Base-by-base conservation (phyloP, 2,329 filamentous ascomycete species). In the Colletotrichum phormii region DNA sequence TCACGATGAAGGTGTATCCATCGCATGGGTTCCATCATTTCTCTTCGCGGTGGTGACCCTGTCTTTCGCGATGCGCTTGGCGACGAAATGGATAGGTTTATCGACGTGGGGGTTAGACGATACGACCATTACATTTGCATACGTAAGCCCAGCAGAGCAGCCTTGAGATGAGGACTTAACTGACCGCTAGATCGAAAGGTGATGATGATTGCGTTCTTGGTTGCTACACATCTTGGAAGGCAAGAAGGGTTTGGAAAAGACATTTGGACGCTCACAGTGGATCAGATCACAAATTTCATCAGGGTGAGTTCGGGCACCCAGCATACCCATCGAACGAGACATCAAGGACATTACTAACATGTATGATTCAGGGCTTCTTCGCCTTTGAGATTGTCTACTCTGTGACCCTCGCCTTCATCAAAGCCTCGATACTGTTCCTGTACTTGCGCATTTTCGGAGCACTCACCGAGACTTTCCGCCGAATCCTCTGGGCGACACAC, bases 381-480 rank as follows among this genome's bases (percentile, higher is more conserved):
- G 71, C 71, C 1, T 72, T 72, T 2, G 71, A 72, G 24, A 60
- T 72, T 6, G 24, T 72, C 33, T 72, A 72, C 18, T 64, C 53
- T 1, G 18, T 72, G 15, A 81, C 81, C 24, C 83, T 87, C 22
- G 80, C 86, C 5, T 82, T 81, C 5, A 78, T 80, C 13, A 83
- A 84, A 63, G 73, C 82, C 5, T 78, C 82, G 5, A 77, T 84
- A 35, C 77, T 84, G 0, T 77, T 81, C 24, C 80, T 84, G 66
- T 84, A 83, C 71, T 76, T 80, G 6, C 79, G 80, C 13, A 79
- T 84, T 11, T 84, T 84, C 31, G 81, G 84, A 77, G 77, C 12
- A 65, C 74, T 13, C 60, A 65, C n/a, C 4, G 68, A 76, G 0
- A 54, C n/a, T 0, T 79, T 83, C 57, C 77, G 76, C 5, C 74